Evolutionary conservation across 495 filamentous ascomycete genomes (phyloP).

Genomic region (Neurospora sp.): DNA sequence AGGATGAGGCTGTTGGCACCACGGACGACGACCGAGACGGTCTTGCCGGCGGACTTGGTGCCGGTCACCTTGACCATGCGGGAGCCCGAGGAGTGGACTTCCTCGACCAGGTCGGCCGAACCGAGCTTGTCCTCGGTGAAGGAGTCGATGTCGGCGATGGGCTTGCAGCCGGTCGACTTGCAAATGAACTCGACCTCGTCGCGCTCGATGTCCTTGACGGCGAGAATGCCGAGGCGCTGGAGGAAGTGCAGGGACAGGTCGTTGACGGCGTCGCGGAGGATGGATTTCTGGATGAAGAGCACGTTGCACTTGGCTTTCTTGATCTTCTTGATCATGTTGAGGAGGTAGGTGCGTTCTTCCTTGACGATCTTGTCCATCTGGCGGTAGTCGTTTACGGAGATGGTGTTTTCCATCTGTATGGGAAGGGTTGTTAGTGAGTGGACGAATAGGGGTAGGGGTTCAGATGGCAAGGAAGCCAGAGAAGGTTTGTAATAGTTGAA

Average conservation of each 20-base stretch:
- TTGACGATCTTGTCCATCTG: slow-evolving; percentile 99
- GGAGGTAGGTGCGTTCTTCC: slow-evolving; percentile 93
- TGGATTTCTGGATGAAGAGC: slow-evolving; percentile 95
- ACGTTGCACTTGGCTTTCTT: slow-evolving; percentile 99
- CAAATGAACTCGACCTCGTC: slow-evolving; percentile 99
- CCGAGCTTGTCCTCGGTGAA: slow-evolving; percentile 99
- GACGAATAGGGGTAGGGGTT: not conserved
- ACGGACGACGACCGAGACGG: slow-evolving; percentile 85
- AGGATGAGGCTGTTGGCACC: slow-evolving; percentile 92
- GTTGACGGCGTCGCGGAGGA: slow-evolving; percentile 94
- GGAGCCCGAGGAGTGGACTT: slow-evolving; percentile 75
- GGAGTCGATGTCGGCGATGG: slow-evolving; percentile 95
- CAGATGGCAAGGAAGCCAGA: too few relatives aligned
- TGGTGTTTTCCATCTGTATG: slow-evolving; percentile 92
- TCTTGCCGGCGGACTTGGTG: slow-evolving; percentile 71
- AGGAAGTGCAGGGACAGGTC: slow-evolving; percentile 95
- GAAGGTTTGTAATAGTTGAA: not conserved
- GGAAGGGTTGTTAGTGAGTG: not conserved
- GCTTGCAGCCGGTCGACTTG: slow-evolving; percentile 96
- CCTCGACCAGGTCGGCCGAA: slow-evolving; percentile 89
- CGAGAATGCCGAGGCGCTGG: slow-evolving; percentile 89
- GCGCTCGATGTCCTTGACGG: slow-evolving; percentile 93
- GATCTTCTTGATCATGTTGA: slow-evolving; percentile 99
- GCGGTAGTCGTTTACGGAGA: slow-evolving; percentile 96
- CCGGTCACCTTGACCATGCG: slow-evolving; percentile 92